These are phyloP conservation scores for Saccharomycopsis synnaedendra DNA, from an alignment of 805 yeast species.

Conservation along the genomic window DNA sequence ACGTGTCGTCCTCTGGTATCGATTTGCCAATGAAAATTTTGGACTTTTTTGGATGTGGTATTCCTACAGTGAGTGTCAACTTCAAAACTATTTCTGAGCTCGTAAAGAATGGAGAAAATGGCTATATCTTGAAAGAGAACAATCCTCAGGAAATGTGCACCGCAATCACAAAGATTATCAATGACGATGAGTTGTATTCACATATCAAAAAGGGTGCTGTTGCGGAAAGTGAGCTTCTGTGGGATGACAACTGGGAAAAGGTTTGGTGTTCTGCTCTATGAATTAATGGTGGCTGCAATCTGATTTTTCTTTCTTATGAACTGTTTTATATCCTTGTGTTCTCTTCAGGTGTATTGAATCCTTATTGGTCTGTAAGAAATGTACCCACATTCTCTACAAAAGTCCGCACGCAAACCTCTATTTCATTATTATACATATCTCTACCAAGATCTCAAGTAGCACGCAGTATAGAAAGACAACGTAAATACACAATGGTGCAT, in stretches of 20 bases:
- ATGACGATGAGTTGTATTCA: conserved; percentile 23
- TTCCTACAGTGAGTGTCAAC: conserved; percentile 74
- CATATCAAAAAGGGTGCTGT: conserved; percentile 58
- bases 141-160: conserved; percentile 33
- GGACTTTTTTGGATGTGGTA: conserved; percentile 92
- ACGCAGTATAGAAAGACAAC: no score
- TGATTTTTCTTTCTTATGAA: neutral
- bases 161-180: conserved; percentile 26
- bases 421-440: no score
- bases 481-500: no score
- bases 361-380: no score
- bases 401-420: no score
- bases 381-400: no score
- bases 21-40: conserved; percentile 97
- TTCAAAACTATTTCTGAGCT: conserved; percentile 75
- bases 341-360: no score
- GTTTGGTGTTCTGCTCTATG: neutral
- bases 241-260: conserved; percentile 69
- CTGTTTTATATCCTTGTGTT: no score
- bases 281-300: neutral
- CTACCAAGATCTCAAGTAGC: no score
- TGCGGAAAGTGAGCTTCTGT: conserved; percentile 51
- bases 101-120: conserved; percentile 59
- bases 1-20: conserved; percentile 82
- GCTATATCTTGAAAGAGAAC: conserved; percentile 38